These are phyloP conservation scores for Wickerhamomyces bovis DNA, from an alignment of 805 yeast genomes.

Conservation along the genomic window DNA sequence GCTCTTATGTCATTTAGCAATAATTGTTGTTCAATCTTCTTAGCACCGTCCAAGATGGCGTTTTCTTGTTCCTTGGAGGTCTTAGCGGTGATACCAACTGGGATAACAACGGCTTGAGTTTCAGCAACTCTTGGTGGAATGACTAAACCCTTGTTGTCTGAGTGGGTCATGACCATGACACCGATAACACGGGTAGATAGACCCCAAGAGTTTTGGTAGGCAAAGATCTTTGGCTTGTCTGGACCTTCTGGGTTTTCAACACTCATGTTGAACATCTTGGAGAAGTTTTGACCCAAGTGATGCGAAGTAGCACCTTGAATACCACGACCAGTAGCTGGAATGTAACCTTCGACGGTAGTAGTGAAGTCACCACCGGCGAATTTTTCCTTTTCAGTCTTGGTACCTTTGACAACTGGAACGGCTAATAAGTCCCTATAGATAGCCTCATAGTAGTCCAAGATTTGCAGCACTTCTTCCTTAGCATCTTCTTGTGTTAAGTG, in stretches of 20 bases:
- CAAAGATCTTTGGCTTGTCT: conserved; percentile 79
- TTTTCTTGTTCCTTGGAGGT: conserved; percentile 71
- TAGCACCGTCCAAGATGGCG: conserved; percentile 64
- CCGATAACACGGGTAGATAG: conserved; percentile 97
- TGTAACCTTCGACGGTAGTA: conserved; percentile 93
- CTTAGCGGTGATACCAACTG: conserved; percentile 91
- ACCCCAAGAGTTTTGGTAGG: conserved; percentile 99
- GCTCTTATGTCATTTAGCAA: conserved; percentile 62
- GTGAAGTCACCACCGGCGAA: conserved; percentile 98
- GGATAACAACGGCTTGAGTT: conserved; percentile 85
- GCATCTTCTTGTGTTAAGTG: conserved; percentile 84
- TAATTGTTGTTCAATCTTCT: conserved; percentile 59
- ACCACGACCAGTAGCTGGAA: conserved; percentile 98
- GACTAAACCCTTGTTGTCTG: conserved; percentile 97
- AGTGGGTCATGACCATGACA: conserved; percentile 98
- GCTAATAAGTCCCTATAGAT: conserved; percentile 90
- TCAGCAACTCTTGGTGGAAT: conserved; percentile 97
- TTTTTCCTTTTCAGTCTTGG: conserved; percentile 94
- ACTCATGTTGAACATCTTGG: conserved; percentile 93
- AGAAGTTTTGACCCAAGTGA: conserved; percentile 95
- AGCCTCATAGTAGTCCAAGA: conserved; percentile 78
- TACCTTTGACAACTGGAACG: conserved; percentile 94
- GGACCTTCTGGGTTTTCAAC: conserved; percentile 94
- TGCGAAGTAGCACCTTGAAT: conserved; percentile 99
- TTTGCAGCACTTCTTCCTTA: conserved; percentile 72